Evolutionary conservation across 2,329 filamentous ascomycete genomes (phyloP).

Genomic region (Colletotrichum sp.): DNA sequence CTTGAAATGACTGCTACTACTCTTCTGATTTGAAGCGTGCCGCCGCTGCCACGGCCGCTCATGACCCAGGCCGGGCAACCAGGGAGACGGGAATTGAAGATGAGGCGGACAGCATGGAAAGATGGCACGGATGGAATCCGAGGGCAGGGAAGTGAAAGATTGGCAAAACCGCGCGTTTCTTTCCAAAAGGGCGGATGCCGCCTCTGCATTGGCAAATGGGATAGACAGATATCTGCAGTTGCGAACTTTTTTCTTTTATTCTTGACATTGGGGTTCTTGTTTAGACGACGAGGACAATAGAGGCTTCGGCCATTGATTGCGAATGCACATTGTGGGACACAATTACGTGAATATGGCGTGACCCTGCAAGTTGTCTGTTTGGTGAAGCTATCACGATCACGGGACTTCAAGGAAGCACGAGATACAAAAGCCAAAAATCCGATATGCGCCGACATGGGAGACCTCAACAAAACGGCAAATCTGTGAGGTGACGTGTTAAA

Average conservation of each 20-base stretch:
- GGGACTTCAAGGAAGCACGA: background rate
- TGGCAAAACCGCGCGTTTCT: background rate
- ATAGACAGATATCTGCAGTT: constrained; percentile 16
- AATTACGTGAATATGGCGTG: no score
- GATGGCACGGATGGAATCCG: no score
- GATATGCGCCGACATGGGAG: background rate
- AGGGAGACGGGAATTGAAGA: background rate
- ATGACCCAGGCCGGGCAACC: background rate
- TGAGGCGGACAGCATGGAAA: background rate
- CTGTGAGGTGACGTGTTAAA: background rate
- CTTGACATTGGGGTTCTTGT: background rate
- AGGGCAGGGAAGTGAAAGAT: background rate
- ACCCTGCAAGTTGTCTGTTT: no score
- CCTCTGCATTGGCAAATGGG: constrained; percentile 8
- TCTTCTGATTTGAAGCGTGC: background rate
- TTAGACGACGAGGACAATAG: constrained; percentile 21
- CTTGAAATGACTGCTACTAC: background rate
- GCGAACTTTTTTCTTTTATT: background rate
- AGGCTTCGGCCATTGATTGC: constrained; percentile 11
- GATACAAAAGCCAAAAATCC: background rate
- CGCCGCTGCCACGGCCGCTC: background rate
- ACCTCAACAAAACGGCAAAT: background rate
- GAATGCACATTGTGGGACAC: background rate
- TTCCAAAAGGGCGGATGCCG: background rate
- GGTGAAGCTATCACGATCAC: background rate